Evolutionary conservation across 257 asterid genomes (phyloP), one percentile per base, ranked within the genome.

Genomic region (Jasminum sambac): DNA sequence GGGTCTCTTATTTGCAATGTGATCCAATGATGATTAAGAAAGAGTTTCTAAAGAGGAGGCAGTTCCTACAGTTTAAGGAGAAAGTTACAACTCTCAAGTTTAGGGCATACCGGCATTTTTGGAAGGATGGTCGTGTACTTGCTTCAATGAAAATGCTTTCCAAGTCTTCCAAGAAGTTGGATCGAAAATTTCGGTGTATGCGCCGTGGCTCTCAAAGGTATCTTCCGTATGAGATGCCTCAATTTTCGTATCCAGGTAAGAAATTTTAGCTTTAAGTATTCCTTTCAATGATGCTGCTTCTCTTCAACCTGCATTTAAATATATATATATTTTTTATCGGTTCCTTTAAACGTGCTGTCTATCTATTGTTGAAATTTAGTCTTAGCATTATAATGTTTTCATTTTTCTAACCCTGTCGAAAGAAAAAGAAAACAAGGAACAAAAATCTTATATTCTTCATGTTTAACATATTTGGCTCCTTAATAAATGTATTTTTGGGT

Each of bases 91-190:
- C 89, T 55, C 83, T 95, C 34, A 95, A 86, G 82, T 92, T 78
- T 73, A 86, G 84, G 85, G 80, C 83, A 64, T 85, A 83, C 76
- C 95, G 74, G 78, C 96, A 89, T 83, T 81, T 89, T 77, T 91
- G 98, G 96, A 89, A 84, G 87, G 86, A 85, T 76, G 97, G 90
- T 12, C 89, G 84, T 14, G 73, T 80, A 63, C 81, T 84, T 81
- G 90, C 91, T 24, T 37, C 74, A 43, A 82, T 87, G 83, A 88
- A 81, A 67, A 82, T 85, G 75, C 89, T 84, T 25, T 77, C 81
- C 8, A 91, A 84, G 87, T 81, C 92, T 79, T 96, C 92, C 76
- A 89, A 87, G 83, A 91, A 84, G 79, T 75, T 83, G 69, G 99
- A 91, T 72, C 70, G 57, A 23, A 82, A 90, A 57, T 37, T 65